Base-by-base conservation (phyloP, 176 grass and related monocot species). In the Bothriochloa decipiens region DNA sequence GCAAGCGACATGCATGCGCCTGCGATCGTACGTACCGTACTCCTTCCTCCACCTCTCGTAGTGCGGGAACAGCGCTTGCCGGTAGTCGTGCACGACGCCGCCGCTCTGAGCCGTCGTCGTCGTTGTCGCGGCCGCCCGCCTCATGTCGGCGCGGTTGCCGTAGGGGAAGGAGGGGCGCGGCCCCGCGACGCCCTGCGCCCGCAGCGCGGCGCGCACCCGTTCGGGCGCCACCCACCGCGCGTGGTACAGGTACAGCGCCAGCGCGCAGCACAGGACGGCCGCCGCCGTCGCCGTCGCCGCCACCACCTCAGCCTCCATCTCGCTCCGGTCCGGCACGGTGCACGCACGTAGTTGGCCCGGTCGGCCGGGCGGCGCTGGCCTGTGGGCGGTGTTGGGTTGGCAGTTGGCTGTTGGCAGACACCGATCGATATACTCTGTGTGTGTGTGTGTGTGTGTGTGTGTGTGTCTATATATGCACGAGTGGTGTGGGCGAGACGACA, bases 1-100 rank as follows among this genome's bases (percentile, higher is more conserved):
- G 7, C 45, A 12, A 47, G 49, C 49, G 16, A 53, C 6, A 53
- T 20, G 53, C 22, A 60, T 57, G 22, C 18, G 10, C 3, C 1
- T 60, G 57, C 22, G 20, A 11, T 45, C 10, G 42, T 39, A 61
- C 92, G 57, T 93, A 97, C 96, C 96, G 77, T 95, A 90, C 4
- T 88, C 26, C 5, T 89, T 82, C 52, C 91, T 92, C 93, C 96
- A 98, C 22, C 78, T 83, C 36, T 98, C 96, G 62, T 95, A 98
- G 80, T 86, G 86, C 0, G 96, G 96, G 36, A 98, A 92, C 45
- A 98, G 74, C 22, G 78, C 63, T 1, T 86, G 81, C 41, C 87
- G 92, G 84, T 95, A 98, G 81, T 95, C 91, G 46, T 98, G 96
- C 83, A 92, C 83, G 62, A 98, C 78, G 45, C 11, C 29, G 60